Evolutionary conservation across 139 green algal genomes (phyloP).

Genomic region (Coccomyxa sp.): DNA sequence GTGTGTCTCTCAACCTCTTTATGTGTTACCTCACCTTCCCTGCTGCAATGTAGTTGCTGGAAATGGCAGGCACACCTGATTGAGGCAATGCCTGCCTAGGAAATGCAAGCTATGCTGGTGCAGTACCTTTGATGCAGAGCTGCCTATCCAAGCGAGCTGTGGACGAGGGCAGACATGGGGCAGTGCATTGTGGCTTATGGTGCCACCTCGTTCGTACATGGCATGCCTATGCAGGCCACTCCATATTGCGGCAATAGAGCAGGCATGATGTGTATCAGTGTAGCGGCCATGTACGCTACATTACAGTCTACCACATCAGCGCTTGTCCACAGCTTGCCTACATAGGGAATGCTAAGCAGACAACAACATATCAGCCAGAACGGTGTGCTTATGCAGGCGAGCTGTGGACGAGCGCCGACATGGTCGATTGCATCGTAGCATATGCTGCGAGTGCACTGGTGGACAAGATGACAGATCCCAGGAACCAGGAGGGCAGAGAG

Average conservation of each 20-base stretch:
- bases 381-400: slow-evolving; percentile 39
- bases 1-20: no score
- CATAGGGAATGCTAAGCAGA: no score
- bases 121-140: no score
- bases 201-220: no score
- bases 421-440: slow-evolving; percentile 83
- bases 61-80: neutral
- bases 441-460: slow-evolving; percentile 70
- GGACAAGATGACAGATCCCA: slow-evolving; percentile 37
- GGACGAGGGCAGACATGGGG: slow-evolving; percentile 75
- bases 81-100: no score
- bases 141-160: slow-evolving; percentile 44
- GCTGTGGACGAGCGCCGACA: slow-evolving; percentile 68
- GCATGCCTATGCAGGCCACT: no score
- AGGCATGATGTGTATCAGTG: slow-evolving; percentile 58
- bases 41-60: no score
- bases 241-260: no score
- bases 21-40: no score
- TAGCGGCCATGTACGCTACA: slow-evolving; percentile 63
- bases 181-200: slow-evolving; percentile 81
- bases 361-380: no score
- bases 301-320: slow-evolving; percentile 85
- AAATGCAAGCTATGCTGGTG: no score
- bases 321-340: slow-evolving; percentile 66
- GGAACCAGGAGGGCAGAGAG: slow-evolving; percentile 13